A percentile compares a stretch with the other conserved stretches of the same genome.
phyloP scores from a whole-genome alignment of 345 rosid species.

The thale cress (Arabidopsis thaliana) region TAIR10.1 NC_003074.8:1237501-1238000 shows the following conservation, averaged over 20 bases:
- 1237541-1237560: conserved; percentile 92
- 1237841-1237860: conserved; percentile 70
- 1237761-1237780: conserved; percentile 88
- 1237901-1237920: conserved; percentile 60
- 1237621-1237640: conserved; percentile 79
- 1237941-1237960: conserved; percentile 63
- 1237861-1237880: conserved; percentile 88
- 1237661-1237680: conserved; percentile 94
- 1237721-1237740: conserved; percentile 84
- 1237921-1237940: conserved; percentile 53
- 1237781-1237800: conserved; percentile 95
- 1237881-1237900: conserved; percentile 67
- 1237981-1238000: conserved; percentile 22
- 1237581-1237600: conserved; percentile 85
- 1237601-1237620: conserved; percentile 91
- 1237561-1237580: conserved; percentile 85
- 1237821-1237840: conserved; percentile 91
- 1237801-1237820: conserved; percentile 85
- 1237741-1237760: conserved; percentile 97
- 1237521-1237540: conserved; percentile 86
- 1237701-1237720: conserved; percentile 67
- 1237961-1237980: conserved; percentile 51
- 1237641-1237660: conserved; percentile 78
- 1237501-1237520: conserved; percentile 83
- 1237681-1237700: conserved; percentile 57